These are phyloP conservation scores for Cyclostephanos invisitatus DNA, from an alignment of 108 stramenopile genomes.

Conservation along the genomic window DNA sequence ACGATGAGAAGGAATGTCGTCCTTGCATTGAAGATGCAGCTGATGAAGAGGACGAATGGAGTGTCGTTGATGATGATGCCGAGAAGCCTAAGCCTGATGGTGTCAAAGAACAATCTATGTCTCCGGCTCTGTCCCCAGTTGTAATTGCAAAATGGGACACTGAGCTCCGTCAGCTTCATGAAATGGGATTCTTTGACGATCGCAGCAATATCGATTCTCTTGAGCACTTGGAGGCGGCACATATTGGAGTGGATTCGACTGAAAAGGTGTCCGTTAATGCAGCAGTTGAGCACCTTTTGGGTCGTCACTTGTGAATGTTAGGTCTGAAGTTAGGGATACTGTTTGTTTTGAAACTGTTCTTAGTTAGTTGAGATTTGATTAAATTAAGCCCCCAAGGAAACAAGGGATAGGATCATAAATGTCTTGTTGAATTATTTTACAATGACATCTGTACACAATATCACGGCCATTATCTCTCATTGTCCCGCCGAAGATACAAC, in stretches of 20 bases:
- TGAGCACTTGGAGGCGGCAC: slow-evolving; percentile 69
- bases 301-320: no score
- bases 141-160: no score
- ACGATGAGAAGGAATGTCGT: slow-evolving; percentile 1
- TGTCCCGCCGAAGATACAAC: slow-evolving; percentile 26
- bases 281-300: slow-evolving; percentile 59
- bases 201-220: slow-evolving; percentile 56
- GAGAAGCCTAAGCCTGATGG: slow-evolving; percentile 34
- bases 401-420: no score
- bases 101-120: no score
- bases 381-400: no score
- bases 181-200: slow-evolving; percentile 55
- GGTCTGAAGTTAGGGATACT: not conserved
- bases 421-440: no score
- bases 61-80: slow-evolving; percentile 46
- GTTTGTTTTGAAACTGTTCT: not conserved
- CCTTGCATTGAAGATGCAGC: slow-evolving; percentile 24
- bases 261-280: slow-evolving; percentile 60
- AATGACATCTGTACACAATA: not conserved
- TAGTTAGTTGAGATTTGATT: not conserved
- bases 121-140: no score
- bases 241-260: slow-evolving; percentile 59
- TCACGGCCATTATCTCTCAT: not conserved
- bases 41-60: slow-evolving; percentile 50
- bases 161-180: no score